Evolutionary conservation across 345 rosid species (phyloP).

Genomic region (Populus euphratica): DNA sequence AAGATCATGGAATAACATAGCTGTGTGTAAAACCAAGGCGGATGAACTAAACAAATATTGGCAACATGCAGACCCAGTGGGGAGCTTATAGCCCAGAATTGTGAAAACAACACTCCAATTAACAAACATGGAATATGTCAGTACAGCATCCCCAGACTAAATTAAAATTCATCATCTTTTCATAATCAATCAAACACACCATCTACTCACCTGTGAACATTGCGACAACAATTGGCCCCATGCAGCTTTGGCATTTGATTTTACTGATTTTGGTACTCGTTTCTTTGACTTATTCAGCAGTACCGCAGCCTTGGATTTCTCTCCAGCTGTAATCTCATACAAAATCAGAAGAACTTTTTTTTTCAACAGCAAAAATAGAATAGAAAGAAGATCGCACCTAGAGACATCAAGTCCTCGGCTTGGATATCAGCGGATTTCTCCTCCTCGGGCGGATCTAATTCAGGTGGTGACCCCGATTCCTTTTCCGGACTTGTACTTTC

Average conservation of each 20-base stretch:
- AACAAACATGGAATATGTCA: not conserved
- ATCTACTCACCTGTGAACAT: conserved; percentile 58
- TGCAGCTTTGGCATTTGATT: conserved; percentile 45
- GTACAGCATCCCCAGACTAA: too few relatives aligned
- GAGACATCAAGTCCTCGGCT: conserved; percentile 46
- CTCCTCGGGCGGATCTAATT: conserved; percentile 61
- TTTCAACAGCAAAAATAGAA: conserved; percentile 7
- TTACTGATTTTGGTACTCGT: conserved; percentile 31
- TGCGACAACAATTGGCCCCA: conserved; percentile 95
- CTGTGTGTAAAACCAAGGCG: not conserved
- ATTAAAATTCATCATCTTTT: not conserved
- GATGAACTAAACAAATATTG: not conserved
- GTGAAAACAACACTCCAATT: not conserved
- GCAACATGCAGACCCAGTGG: not conserved
- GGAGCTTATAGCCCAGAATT: not conserved
- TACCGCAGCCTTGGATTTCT: conserved; percentile 35
- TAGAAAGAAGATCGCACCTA: conserved; percentile 49
- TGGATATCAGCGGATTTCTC: conserved; percentile 46
- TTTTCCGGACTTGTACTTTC: conserved; percentile 39
- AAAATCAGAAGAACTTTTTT: not conserved
- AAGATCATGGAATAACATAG: not conserved
- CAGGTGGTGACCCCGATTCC: conserved; percentile 52
- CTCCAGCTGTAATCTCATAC: conserved; percentile 38
- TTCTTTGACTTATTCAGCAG: conserved; percentile 37
- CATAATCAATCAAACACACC: not conserved